Base-by-base conservation (phyloP, 2,329 filamentous ascomycete species). In the Exophiala calicioides region DNA sequence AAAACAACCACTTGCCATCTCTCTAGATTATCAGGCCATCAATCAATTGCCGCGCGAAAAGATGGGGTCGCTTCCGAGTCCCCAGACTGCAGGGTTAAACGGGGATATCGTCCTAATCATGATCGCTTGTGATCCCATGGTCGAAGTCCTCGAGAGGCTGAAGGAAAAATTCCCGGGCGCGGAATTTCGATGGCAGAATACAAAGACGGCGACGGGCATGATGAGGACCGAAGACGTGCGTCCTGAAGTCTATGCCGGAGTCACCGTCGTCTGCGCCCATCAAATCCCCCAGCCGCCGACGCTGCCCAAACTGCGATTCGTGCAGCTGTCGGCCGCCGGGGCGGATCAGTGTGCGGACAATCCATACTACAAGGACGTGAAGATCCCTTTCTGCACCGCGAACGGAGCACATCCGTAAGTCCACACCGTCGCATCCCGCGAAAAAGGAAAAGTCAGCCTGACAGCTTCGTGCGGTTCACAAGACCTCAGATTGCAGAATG, bases 281-380 rank as follows among this genome's bases (percentile, higher is more conserved):
- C 18, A 32, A 9, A 34, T 46, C 7, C 43, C 43, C 19, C 4
- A 24, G 19, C 26, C 27, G n/a, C 15, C 43, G 9, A 20, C 27
- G 24, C 15, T 39, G 16, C 55, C 60, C 6, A 60, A 65, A 2
- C 60, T 75, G 18, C 65, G 70, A 34, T 73, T 68, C 47, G 66
- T 77, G n/a, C 74, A 77, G 60, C 52, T 73, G 19, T 58, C 63
- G 0, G 72, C 68, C 0, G 69, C 74, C 1, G 74, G 74, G 1
- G 68, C 68, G 1, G 72, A 77, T 50, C 56, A 56, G 27, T 75
- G 73, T 70, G 46, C 65, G 3, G 55, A 57, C 0, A 63, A 71
- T 39, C 57, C 57, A 7, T 50, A 58, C 18, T 75, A 67, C 52
- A 46, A 59, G 36, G 61, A 70, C 23, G 58, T 60, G 1, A 47